These are phyloP conservation scores for Plasmodium gaboni DNA, from an alignment of 169 alveolate species.

Conservation along the genomic window DNA sequence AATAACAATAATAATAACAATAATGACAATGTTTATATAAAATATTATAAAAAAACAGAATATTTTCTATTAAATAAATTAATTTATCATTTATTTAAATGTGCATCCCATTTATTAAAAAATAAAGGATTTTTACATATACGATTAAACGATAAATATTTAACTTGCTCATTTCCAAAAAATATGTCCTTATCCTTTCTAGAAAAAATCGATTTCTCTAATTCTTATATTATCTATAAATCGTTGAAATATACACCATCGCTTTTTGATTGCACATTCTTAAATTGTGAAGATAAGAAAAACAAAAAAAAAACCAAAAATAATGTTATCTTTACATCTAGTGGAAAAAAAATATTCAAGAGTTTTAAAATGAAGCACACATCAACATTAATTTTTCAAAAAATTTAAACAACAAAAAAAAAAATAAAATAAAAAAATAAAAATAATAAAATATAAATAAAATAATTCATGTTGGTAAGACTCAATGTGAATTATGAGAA, in stretches of 20 bases:
- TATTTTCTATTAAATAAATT: slow-evolving; percentile 16
- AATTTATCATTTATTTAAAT: slow-evolving; percentile 38
- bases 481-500: too few species aligned
- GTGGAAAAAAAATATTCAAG: slow-evolving; percentile 37
- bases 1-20: background rate
- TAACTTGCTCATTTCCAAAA: slow-evolving; percentile 30
- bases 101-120: slow-evolving; percentile 9
- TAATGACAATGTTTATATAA: background rate
- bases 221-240: slow-evolving; percentile 31
- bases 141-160: slow-evolving; percentile 42
- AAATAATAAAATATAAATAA: background rate
- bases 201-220: slow-evolving; percentile 24
- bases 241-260: slow-evolving; percentile 32
- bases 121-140: slow-evolving; percentile 41
- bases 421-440: background rate
- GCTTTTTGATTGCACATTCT: slow-evolving; percentile 14
- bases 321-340: slow-evolving; percentile 42
- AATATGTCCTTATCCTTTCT: slow-evolving; percentile 10
- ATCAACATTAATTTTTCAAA: slow-evolving; percentile 48
- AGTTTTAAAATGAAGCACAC: slow-evolving; percentile 58
- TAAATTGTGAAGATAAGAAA: slow-evolving; percentile 2
- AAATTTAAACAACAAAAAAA: background rate
- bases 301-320: slow-evolving; percentile 7
- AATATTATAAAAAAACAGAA: slow-evolving; percentile 55
- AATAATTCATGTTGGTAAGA: background rate